phyloP scores from a whole-genome alignment of 108 stramenopile genomes.

The Nitzschia sp. region DNA sequence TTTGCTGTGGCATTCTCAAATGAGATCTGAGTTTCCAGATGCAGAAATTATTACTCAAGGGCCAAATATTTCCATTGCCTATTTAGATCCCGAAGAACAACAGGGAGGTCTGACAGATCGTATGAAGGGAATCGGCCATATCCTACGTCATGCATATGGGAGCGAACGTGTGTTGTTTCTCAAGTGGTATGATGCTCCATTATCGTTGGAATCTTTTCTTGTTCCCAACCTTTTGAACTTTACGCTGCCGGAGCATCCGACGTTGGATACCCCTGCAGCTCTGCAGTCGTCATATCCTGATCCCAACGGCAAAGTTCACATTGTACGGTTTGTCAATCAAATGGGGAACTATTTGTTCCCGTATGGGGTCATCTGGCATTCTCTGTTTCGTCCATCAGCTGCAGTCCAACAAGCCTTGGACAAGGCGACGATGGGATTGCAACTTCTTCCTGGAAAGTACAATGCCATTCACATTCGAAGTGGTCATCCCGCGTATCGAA shows the following conservation, averaged over 20 bases:
- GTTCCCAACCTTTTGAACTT: constrained; percentile 18
- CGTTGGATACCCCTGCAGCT: not conserved
- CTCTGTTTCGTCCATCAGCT: constrained; percentile 10
- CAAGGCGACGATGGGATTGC: not conserved
- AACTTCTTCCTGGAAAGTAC: constrained; percentile 10
- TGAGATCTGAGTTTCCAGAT: constrained; percentile 1
- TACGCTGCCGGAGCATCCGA: constrained; percentile 8
- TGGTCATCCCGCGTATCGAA: constrained; percentile 7
- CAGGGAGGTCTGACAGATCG: constrained; percentile 14
- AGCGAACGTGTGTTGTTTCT: constrained; percentile 1
- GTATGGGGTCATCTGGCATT: constrained; percentile 14
- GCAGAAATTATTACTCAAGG: not conserved
- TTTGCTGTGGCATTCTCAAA: constrained; percentile 11
- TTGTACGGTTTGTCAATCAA: not conserved
- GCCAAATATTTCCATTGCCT: constrained; percentile 12
- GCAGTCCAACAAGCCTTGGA: not conserved
- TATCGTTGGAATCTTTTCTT: constrained; percentile 9
- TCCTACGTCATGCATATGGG: not conserved
- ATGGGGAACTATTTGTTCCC: constrained; percentile 11
- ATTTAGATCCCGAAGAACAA: not conserved
- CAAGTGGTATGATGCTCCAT: constrained; percentile 19
- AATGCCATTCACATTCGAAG: constrained; percentile 9
- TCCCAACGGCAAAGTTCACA: not conserved
- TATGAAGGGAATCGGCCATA: constrained; percentile 1
- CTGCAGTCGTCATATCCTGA: not conserved